Conservation (phyloP, 192 early-diverging fungal genomes). For the Haplosporangium gracile region DNA sequence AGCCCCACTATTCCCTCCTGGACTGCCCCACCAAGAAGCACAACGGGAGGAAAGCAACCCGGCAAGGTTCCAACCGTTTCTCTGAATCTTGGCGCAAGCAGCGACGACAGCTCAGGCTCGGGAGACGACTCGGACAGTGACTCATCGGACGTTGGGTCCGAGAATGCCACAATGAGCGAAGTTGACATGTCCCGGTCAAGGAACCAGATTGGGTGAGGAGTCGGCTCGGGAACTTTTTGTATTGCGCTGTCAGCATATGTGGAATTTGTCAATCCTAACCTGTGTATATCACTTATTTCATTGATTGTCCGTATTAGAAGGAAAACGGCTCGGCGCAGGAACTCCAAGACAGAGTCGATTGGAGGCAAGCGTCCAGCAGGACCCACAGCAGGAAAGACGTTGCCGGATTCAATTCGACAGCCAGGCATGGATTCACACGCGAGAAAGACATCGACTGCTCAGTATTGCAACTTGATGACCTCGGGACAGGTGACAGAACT, state of each 20-base stretch:
- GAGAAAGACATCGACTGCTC: constrained; percentile 26
- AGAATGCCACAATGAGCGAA: constrained; percentile 22
- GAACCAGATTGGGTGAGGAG: constrained; percentile 36
- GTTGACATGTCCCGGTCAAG: constrained; percentile 19
- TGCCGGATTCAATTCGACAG: constrained; percentile 22
- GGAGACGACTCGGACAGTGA: constrained; percentile 40
- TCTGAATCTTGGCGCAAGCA: constrained; percentile 11
- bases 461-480: constrained; percentile 22
- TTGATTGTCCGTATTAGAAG: constrained; percentile 10
- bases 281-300: neutral
- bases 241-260: neutral
- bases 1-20: constrained; percentile 34
- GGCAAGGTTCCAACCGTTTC: constrained; percentile 43
- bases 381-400: constrained; percentile 19
- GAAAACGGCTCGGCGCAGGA: constrained; percentile 32
- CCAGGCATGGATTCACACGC: constrained; percentile 18
- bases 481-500: constrained; percentile 28
- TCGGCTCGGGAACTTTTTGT: neutral
- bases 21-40: constrained; percentile 26
- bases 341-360: constrained; percentile 21
- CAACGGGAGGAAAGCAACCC: constrained; percentile 48
- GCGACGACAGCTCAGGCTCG: constrained; percentile 41
- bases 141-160: constrained; percentile 28
- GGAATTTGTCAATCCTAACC: neutral
- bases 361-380: constrained; percentile 30